Evolutionary conservation across 129 eudicot genomes (phyloP), one percentile per base, ranked within the genome.

Genomic region (Arctium lappa): DNA sequence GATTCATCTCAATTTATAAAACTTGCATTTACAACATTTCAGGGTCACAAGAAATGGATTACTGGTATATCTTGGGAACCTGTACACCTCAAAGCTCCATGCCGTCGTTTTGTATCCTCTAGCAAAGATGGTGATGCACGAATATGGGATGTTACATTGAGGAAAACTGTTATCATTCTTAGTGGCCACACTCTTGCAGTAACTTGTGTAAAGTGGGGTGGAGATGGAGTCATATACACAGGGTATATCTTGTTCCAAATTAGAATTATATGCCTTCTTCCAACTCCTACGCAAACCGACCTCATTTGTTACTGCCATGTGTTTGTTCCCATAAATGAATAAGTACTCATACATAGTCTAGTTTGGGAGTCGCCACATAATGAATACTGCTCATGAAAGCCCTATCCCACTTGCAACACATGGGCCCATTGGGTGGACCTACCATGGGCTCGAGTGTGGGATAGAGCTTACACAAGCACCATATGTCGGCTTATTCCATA

Each of bases 51-150:
- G 81, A 95, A 93, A 84, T 95, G 98, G 97, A 91, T 95, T 38
- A 95, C 99, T 73, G 99, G 97, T 65, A 86, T 95, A 74, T 95
- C 98, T 33, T 95, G 99, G 99, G 99, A 95, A 84, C 99, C 99
- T 13, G 85, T 85, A 77, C 99, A 95, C 82, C 95, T 95, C 6
- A 87, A 69, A 66, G 85, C 98, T 72, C 99, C 99, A 36, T 86
- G 88, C 72, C 95, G 99, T 34, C 99, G 99, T 34, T 95, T 95
- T 86, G 99, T 95, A 18, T 91, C 95, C 69, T 85, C 99, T 69
- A 95, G 99, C 82, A 95, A 95, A 93, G 99, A 95, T 80, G 99
- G 99, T 2, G 97, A 95, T 89, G 98, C 99, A 72, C 90, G 99
- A 12, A 93, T 95, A 85, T 95, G 99, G 99, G 99, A 95, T 36